Conservation (phyloP, 1,284 basidiomycete species). For the Polyporus tsugae region DNA sequence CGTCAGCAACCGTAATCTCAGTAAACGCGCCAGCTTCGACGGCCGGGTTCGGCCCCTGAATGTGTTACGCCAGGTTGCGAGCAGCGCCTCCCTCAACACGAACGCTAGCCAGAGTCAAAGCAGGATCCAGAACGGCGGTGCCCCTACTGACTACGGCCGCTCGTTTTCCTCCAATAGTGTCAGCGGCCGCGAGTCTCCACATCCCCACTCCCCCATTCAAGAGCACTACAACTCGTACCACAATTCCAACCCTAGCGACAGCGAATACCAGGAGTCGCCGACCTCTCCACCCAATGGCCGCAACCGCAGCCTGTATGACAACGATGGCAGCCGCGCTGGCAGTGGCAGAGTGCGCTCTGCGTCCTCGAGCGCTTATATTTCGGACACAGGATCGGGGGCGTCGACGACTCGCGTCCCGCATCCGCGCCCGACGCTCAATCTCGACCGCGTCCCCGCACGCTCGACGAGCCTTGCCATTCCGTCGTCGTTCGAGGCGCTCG, state of each 20-base stretch:
- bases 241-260: constrained; percentile 25
- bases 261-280: constrained; percentile 27
- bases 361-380: constrained; percentile 36
- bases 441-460: constrained; percentile 39
- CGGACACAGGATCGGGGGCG: not conserved
- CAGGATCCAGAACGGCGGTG: constrained; percentile 32
- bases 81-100: constrained; percentile 34
- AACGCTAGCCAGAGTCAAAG: constrained; percentile 7
- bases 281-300: constrained; percentile 28
- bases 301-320: constrained; percentile 16
- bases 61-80: constrained; percentile 43
- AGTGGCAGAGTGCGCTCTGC: constrained; percentile 40
- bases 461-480: constrained; percentile 38
- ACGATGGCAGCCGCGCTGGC: constrained; percentile 22
- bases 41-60: constrained; percentile 63
- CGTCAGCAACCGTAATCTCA: constrained; percentile 33
- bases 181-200: constrained; percentile 39
- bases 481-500: constrained; percentile 33
- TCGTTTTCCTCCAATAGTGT: constrained; percentile 25
- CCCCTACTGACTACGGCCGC: constrained; percentile 42
- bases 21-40: constrained; percentile 66
- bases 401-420: constrained; percentile 21
- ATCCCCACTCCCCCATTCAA: constrained; percentile 44
- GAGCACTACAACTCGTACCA: constrained; percentile 40
- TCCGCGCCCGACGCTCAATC: constrained; percentile 34